Evolutionary conservation across 2,329 filamentous ascomycete species (phyloP).

Genomic region (Fusarium burgessii): DNA sequence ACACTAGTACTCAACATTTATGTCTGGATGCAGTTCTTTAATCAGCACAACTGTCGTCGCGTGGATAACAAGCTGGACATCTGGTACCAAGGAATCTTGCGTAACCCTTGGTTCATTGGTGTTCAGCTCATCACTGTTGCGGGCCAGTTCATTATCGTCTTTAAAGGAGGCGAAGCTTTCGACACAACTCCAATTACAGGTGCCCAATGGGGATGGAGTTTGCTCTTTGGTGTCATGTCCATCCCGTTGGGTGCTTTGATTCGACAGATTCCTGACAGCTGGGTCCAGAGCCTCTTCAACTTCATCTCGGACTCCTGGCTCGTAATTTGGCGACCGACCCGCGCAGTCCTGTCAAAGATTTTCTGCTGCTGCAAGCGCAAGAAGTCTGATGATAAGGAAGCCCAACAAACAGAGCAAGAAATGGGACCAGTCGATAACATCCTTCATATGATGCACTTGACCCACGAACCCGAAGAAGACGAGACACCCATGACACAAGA

Average conservation of each 20-base stretch:
- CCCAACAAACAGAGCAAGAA: slow-evolving; percentile 32
- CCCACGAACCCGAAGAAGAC: slow-evolving; percentile 23
- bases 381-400: slow-evolving; percentile 30
- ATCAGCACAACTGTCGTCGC: slow-evolving; percentile 81
- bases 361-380: slow-evolving; percentile 44
- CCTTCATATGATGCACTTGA: slow-evolving; percentile 39
- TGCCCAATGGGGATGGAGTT: slow-evolving; percentile 76
- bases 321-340: slow-evolving; percentile 23
- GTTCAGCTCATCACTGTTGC: slow-evolving; percentile 75
- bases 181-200: slow-evolving; percentile 71
- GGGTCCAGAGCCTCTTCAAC: slow-evolving; percentile 47
- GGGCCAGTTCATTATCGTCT: slow-evolving; percentile 79
- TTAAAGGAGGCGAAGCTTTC: slow-evolving; percentile 76
- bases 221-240: slow-evolving; percentile 75
- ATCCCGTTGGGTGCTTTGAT: slow-evolving; percentile 68
- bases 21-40: slow-evolving; percentile 93
- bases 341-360: slow-evolving; percentile 20
- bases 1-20: slow-evolving; percentile 88
- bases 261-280: slow-evolving; percentile 55
- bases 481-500: slow-evolving; percentile 42
- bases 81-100: slow-evolving; percentile 77
- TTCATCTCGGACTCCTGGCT: slow-evolving; percentile 5
- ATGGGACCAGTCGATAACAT: slow-evolving; percentile 44
- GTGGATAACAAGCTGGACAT: slow-evolving; percentile 88
- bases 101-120: slow-evolving; percentile 81